Evolutionary conservation across 2,329 filamentous ascomycete species (phyloP).

Genomic region (Cladophialophora bantiana): DNA sequence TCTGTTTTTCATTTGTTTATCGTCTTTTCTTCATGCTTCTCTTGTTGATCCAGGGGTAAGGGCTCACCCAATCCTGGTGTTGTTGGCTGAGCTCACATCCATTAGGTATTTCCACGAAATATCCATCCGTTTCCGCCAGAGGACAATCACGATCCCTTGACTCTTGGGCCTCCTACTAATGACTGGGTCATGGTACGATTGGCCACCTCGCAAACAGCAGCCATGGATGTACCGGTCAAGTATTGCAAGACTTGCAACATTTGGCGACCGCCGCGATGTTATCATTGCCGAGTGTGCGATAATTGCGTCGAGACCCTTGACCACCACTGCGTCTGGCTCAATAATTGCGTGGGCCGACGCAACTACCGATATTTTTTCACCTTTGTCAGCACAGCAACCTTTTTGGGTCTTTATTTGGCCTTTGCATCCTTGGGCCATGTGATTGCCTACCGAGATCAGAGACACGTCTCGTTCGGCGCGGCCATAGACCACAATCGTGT

Average conservation of each 20-base stretch:
- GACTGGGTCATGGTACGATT: slow-evolving; percentile 94
- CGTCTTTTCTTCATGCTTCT: slow-evolving; percentile 93
- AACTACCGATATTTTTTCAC: slow-evolving; percentile 99
- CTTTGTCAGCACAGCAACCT: slow-evolving; percentile 80
- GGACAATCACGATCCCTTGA: slow-evolving; percentile 79
- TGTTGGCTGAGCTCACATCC: slow-evolving; percentile 23
- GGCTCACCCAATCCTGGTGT: not conserved
- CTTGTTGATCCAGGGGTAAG: slow-evolving; percentile 90
- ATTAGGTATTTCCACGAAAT: slow-evolving; percentile 89
- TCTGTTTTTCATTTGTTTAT: slow-evolving; percentile 86
- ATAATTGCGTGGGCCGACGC: slow-evolving; percentile 94
- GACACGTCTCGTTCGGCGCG: slow-evolving; percentile 70
- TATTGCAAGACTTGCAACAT: slow-evolving; percentile 98
- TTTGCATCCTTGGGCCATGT: slow-evolving; percentile 82
- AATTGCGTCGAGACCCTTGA: slow-evolving; percentile 97
- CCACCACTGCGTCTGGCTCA: slow-evolving; percentile 98
- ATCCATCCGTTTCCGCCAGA: slow-evolving; percentile 84
- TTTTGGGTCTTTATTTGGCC: slow-evolving; percentile 78
- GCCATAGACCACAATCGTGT: slow-evolving; percentile 76
- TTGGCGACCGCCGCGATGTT: slow-evolving; percentile 93
- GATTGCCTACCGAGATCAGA: slow-evolving; percentile 70
- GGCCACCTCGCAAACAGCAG: slow-evolving; percentile 73
- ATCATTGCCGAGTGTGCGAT: slow-evolving; percentile 96
- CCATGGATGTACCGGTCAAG: slow-evolving; percentile 98
- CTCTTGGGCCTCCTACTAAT: slow-evolving; percentile 82